Conservation (phyloP, 2,329 filamentous ascomycete genomes). For the Trichoderma polysporum region DNA sequence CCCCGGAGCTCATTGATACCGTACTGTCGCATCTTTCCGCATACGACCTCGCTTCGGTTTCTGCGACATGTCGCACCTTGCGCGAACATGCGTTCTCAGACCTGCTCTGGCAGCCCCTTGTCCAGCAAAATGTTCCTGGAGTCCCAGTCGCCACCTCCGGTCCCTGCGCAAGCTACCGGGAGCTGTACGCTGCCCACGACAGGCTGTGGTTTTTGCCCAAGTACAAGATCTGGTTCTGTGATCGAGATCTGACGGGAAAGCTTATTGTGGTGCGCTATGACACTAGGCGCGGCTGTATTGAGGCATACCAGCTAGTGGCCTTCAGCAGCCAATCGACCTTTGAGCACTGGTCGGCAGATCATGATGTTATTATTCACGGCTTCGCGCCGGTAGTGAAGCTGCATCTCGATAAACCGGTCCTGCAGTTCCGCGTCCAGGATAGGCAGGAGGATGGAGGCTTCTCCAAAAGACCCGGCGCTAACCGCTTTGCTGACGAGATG, state of each 20-base stretch:
- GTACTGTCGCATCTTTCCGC: conserved; percentile 68
- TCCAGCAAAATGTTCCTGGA: conserved; percentile 67
- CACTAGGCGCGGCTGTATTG: conserved; percentile 69
- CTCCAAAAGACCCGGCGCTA: conserved; percentile 28
- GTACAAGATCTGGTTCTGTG: conserved; percentile 83
- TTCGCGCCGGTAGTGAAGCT: conserved; percentile 71
- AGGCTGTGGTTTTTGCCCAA: conserved; percentile 81
- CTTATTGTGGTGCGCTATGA: conserved; percentile 78
- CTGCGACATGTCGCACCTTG: conserved; percentile 62
- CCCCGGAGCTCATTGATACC: conserved; percentile 71
- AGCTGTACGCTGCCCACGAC: conserved; percentile 72
- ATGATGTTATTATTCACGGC: conserved; percentile 65
- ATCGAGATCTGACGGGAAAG: conserved; percentile 70
- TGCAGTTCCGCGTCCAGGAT: conserved; percentile 50
- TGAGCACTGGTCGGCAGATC: conserved; percentile 64
- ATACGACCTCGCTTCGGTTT: conserved; percentile 59
- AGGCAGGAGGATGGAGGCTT: conserved; percentile 27
- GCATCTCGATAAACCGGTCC: conserved; percentile 71
- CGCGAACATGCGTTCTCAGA: conserved; percentile 62
- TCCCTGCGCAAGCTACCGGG: conserved; percentile 63
- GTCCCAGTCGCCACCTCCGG: conserved; percentile 51
- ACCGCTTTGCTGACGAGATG: conserved; percentile 50
- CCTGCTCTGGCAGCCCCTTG: conserved; percentile 66
- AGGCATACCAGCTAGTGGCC: conserved; percentile 74
- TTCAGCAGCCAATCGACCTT: conserved; percentile 55